A percentile compares a stretch with the other conserved stretches of the same genome.
Conservation (phyloP, 768 basidiomycete species). For the Coprinopsis sp. region DNA sequence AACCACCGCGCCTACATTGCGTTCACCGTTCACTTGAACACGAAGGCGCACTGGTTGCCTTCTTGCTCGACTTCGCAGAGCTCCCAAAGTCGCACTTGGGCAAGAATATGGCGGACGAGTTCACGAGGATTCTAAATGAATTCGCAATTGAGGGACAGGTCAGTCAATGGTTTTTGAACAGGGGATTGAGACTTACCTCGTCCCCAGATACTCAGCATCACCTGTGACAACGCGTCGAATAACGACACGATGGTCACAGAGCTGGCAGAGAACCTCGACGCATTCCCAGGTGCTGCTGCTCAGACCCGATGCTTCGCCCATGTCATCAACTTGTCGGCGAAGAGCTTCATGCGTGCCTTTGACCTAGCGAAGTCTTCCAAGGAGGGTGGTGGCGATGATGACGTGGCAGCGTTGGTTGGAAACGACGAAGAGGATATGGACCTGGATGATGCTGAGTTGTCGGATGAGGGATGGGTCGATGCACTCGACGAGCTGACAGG, state of each 20-base stretch:
- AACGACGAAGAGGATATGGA: too few species aligned
- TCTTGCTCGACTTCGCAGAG: slow-evolving; percentile 35
- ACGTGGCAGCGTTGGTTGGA: too few species aligned
- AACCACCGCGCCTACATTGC: slow-evolving; percentile 29
- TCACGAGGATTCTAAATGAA: slow-evolving; percentile 22
- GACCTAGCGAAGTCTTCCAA: too few species aligned
- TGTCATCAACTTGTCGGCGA: slow-evolving; percentile 28
- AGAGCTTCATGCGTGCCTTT: slow-evolving; percentile 25
- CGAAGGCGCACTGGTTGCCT: slow-evolving; percentile 17
- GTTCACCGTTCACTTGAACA: slow-evolving; percentile 26
- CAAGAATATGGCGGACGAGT: slow-evolving; percentile 13
- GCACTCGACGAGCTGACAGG: too few species aligned
- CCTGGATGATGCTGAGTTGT: too few species aligned
- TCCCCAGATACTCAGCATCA: slow-evolving; percentile 28
- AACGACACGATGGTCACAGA: slow-evolving; percentile 31
- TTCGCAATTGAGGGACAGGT: slow-evolving; percentile 29
- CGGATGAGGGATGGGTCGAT: too few species aligned
- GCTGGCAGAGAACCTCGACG: slow-evolving; percentile 16
- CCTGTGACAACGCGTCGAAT: slow-evolving; percentile 28
- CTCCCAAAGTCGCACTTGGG: slow-evolving; percentile 28
- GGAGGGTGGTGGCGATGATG: too few species aligned
- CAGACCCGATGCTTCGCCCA: slow-evolving; percentile 33
- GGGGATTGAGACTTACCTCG: background rate
- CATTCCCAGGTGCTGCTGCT: slow-evolving; percentile 18
- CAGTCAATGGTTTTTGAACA: background rate